phyloP scores from a whole-genome alignment of 371 early-diverging fungal species.

The Saksenaea oblongispora region DNA sequence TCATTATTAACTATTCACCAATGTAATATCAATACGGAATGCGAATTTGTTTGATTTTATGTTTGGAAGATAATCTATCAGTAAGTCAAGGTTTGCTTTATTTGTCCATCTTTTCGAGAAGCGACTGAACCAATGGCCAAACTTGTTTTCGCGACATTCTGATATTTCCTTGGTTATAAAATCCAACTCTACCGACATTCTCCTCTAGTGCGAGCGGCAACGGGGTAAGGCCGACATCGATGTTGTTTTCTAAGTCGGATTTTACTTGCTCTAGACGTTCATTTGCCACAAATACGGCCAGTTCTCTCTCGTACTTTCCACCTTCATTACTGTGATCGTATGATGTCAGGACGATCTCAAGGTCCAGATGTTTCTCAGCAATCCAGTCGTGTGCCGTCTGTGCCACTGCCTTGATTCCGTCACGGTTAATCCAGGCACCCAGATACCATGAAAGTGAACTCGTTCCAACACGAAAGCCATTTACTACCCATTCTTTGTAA shows the following conservation, averaged over 20 bases:
- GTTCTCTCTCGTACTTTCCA: slow-evolving; percentile 64
- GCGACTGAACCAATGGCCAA: slow-evolving; percentile 58
- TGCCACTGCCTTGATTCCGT: slow-evolving; percentile 20
- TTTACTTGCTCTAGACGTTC: slow-evolving; percentile 17
- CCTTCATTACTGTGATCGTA: slow-evolving; percentile 44
- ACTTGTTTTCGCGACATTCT: slow-evolving; percentile 71
- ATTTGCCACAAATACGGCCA: slow-evolving; percentile 51
- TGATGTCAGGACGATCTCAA: slow-evolving; percentile 62
- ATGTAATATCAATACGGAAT: neutral
- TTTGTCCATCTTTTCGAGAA: neutral
- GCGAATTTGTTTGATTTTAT: neutral
- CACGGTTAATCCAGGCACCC: slow-evolving; percentile 52
- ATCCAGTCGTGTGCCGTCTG: slow-evolving; percentile 34
- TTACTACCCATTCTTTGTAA: slow-evolving; percentile 69
- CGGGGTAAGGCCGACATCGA: slow-evolving; percentile 13
- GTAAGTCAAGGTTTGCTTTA: neutral
- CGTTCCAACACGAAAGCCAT: slow-evolving; percentile 60
- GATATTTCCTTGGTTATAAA: slow-evolving; percentile 57
- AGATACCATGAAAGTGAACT: slow-evolving; percentile 63
- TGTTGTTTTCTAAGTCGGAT: slow-evolving; percentile 26
- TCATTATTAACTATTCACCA: slow-evolving; percentile 9
- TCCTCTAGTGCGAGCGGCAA: neutral
- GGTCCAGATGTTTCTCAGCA: slow-evolving; percentile 47
- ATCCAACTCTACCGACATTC: slow-evolving; percentile 13
- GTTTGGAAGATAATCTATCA: too few species aligned